phyloP scores from a whole-genome alignment of 495 filamentous ascomycete genomes.

The Penicillium simplicissimum region DNA sequence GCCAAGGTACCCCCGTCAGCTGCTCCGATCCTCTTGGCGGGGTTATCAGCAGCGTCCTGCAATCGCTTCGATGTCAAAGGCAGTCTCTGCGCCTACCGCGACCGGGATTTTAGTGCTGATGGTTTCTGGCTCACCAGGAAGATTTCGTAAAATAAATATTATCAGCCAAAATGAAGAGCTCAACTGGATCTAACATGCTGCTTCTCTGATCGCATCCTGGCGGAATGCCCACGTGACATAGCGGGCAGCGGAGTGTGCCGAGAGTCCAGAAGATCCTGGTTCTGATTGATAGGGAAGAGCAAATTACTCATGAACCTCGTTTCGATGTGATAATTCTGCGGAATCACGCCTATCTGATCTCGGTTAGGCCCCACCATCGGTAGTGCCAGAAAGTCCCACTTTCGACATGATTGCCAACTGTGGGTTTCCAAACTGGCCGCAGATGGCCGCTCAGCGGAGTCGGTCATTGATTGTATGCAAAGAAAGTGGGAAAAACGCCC shows the following conservation, averaged over 20 bases:
- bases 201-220: neutral
- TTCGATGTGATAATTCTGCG: constrained; percentile 20
- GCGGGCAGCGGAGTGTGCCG: constrained; percentile 24
- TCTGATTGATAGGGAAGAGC: neutral
- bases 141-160: too few relatives aligned
- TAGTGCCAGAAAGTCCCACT: neutral
- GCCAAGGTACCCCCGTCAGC: constrained; percentile 12
- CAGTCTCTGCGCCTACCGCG: neutral
- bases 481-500: neutral
- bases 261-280: neutral
- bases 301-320: constrained; percentile 18
- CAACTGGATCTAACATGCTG: neutral
- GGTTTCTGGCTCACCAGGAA: neutral
- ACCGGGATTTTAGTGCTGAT: neutral
- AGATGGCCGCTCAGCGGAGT: constrained; percentile 15
- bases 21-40: constrained; percentile 11
- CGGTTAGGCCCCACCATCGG: constrained; percentile 3
- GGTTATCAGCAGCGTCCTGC: neutral
- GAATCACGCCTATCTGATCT: neutral
- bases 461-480: neutral
- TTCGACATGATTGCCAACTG: constrained; percentile 9
- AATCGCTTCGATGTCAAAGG: neutral
- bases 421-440: neutral
- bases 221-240: constrained; percentile 22
- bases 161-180: neutral